Evolutionary conservation across 1,139 yeast genomes (phyloP), one percentile per base, ranked within the genome.

Genomic region (Blastobotrys aristatus): DNA sequence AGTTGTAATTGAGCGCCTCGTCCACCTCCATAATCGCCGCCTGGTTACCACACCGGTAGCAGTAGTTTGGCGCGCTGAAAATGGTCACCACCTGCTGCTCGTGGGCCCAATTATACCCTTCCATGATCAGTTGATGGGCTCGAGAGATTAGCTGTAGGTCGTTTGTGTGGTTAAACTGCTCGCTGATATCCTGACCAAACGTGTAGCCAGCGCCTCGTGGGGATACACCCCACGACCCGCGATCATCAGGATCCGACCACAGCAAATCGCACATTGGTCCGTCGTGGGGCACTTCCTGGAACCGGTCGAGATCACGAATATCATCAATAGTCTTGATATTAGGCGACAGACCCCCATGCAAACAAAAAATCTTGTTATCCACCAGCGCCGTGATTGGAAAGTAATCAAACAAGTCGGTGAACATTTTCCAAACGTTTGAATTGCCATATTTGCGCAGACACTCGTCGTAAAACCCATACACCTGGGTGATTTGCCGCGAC

Each of bases 1-100:
- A 89, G 65, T 89, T 94, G 43, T 65, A 59, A 51, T 67, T 62
- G 44, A 68, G 63, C 50, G 61, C 57, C 50, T 72, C 98, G 68
- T 90, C 97, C 54, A 92, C 96, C 71, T 92, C 97, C 96, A 92
- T 89, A 58, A 92, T 89, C 39, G 98, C 97, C 31, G 98, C 98
- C 71, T 90, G 97, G 71, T 92, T 92, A 62, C 98, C 98, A 73
- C 98, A 92, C 70, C 97, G 75, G 67, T 87, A 92, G 68, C 96
- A 92, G 67, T 92, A 92, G 68, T 92, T 92, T 21, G 98, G 98
- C 2, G 98, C 98, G 44, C 92, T 81, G 75, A 95, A 92, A 44
- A 92, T 94, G n/a, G 98, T 92, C 31, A 87, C 95, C 51, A 88
- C 89, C 53, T 80, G 78, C 67, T 86, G 69, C 46, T 66, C 70